Evolutionary conservation across 352 stramenopile genomes (phyloP).

Genomic region (Globisporangium nagaii): DNA sequence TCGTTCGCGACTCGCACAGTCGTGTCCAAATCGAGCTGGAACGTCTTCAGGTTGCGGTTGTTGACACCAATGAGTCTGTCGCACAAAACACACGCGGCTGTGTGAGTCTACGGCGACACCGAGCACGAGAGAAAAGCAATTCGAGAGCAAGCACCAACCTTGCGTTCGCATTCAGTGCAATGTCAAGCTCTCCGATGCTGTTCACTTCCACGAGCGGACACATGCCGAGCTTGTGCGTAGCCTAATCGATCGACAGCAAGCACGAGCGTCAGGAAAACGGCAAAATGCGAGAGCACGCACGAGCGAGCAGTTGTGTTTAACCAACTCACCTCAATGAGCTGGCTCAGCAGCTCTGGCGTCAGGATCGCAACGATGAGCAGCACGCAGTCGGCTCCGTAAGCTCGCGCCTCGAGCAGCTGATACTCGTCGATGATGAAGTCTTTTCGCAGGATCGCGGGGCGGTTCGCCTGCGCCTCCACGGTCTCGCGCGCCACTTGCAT

Average conservation of each 20-base stretch:
- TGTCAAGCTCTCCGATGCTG: slow-evolving; percentile 91
- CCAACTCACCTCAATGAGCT: slow-evolving; percentile 58
- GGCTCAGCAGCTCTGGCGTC: slow-evolving; percentile 40
- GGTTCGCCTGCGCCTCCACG: slow-evolving; percentile 33
- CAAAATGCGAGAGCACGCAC: not conserved
- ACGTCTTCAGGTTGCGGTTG: slow-evolving; percentile 98
- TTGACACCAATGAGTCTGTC: slow-evolving; percentile 95
- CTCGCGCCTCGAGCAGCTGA: slow-evolving; percentile 92
- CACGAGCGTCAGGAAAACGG: not conserved
- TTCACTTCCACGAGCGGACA: slow-evolving; percentile 98
- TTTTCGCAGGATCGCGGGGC: slow-evolving; percentile 80
- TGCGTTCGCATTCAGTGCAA: slow-evolving; percentile 89
- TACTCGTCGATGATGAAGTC: slow-evolving; percentile 97
- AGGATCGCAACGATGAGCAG: slow-evolving; percentile 96
- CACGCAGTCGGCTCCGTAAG: slow-evolving; percentile 94
- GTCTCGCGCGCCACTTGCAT: slow-evolving; percentile 51
- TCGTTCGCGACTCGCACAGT: slow-evolving; percentile 89
- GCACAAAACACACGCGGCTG: not conserved
- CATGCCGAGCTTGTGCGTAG: slow-evolving; percentile 90
- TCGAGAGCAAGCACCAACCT: slow-evolving; percentile 22
- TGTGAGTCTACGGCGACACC: not conserved
- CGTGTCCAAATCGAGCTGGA: slow-evolving; percentile 96
- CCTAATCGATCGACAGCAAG: slow-evolving; percentile 37
- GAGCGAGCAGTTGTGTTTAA: not conserved
- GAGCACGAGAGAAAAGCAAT: not conserved